phyloP scores from a whole-genome alignment of 1,139 yeast genomes.

The Taphrina sp. region DNA sequence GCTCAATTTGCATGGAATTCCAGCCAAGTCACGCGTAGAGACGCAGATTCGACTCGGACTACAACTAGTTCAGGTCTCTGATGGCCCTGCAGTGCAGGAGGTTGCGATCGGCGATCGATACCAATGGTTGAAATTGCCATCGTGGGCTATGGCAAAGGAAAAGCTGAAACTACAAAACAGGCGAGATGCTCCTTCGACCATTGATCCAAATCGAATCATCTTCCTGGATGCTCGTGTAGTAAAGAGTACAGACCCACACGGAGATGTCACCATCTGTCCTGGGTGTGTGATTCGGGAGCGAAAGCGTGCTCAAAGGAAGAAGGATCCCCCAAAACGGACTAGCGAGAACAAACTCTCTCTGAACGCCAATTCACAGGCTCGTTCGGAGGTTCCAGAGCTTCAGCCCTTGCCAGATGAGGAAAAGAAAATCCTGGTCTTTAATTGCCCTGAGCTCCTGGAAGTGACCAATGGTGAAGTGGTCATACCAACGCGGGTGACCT shows the following conservation, averaged over 20 bases:
- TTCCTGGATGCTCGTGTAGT: slow-evolving; percentile 47
- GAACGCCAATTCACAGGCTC: slow-evolving; percentile 1
- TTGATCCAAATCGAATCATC: slow-evolving; percentile 41
- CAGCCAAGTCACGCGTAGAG: slow-evolving; percentile 83
- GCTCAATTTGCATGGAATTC: slow-evolving; percentile 61
- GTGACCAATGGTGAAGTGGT: slow-evolving; percentile 66
- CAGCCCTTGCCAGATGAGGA: slow-evolving; percentile 67
- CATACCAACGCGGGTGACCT: slow-evolving; percentile 80
- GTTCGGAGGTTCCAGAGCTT: slow-evolving; percentile 59
- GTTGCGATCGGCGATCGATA: slow-evolving; percentile 11
- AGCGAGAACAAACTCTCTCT: slow-evolving; percentile 2
- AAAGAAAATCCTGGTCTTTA: slow-evolving; percentile 82
- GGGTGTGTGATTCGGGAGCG: slow-evolving; percentile 89
- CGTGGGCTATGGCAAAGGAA: slow-evolving; percentile 82
- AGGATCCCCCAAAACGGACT: slow-evolving; percentile 43
- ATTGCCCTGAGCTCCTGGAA: slow-evolving; percentile 80
- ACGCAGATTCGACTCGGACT: slow-evolving; percentile 83
- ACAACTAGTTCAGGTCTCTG: slow-evolving; percentile 58
- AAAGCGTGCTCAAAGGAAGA: slow-evolving; percentile 78
- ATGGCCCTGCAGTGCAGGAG: slow-evolving; percentile 39
- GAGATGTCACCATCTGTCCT: slow-evolving; percentile 73
- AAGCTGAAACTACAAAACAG: slow-evolving; percentile 50
- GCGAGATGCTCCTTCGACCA: slow-evolving; percentile 51
- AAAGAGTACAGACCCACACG: slow-evolving; percentile 45
- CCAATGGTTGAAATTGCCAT: slow-evolving; percentile 66